Evolutionary conservation across 371 early-diverging fungal species (phyloP), one percentile per base, ranked within the genome.

Genomic region (Parasitella parasitica): DNA sequence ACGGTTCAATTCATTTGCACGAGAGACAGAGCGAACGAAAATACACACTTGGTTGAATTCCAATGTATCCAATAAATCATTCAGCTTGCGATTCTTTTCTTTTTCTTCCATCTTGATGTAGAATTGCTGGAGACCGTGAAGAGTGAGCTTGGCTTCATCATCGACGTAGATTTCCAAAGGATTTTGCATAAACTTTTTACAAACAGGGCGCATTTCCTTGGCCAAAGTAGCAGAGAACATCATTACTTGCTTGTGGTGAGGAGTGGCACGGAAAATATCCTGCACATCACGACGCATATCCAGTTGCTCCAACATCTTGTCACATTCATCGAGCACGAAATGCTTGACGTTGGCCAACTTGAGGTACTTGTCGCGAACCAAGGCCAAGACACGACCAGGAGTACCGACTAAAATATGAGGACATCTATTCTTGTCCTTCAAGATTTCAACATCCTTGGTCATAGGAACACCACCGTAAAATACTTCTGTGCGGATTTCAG

Each of bases 311-410:
- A 98, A 75, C 88, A 97, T 93, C 83, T 97, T 95, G 83, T 99
- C 99, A 78, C 98, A 99, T 83, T 99, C 99, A 75, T 99, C 99
- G 27, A 99, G 82, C 18, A 99, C 95, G 79, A 99, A 97, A 85
- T 93, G 93, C 88, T 94, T 96, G 64, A 98, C 85, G 57, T 85
- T 88, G 38, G 77, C 75, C 53, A 98, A 77, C 63, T 87, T 89
- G 55, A 99, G 79, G 22, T 77, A 64, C 75, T 90, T 90, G 28
- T 94, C 95, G 59, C 90, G 88, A 59, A 97, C 83, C 49, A 99
- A 80, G 32, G 92, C 97, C 57, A 92, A 78, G 46, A 98, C 85
- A 73, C 99, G 92, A n/a, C 99, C 99, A 11, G 99, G 99, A 6
- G 99, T 98, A 59, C 98, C 99, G 48, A 99, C 98, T 66, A 99